Evolutionary conservation across 2,329 filamentous ascomycete species (phyloP).

Genomic region (Phialophora macrospora): DNA sequence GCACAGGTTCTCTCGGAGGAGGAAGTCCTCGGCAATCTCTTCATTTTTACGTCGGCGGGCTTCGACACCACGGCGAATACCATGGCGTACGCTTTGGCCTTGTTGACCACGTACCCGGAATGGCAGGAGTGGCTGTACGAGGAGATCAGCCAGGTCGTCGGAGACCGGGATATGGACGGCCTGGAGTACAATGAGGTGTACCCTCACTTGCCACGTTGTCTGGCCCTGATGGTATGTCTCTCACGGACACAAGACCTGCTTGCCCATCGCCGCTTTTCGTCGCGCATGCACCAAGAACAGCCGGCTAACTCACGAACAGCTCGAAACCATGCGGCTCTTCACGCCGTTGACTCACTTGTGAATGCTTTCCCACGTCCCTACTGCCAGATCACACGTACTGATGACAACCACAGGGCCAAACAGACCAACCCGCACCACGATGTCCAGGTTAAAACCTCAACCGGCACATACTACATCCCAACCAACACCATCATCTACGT

Average conservation of each 20-base stretch:
- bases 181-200: slow-evolving; percentile 53
- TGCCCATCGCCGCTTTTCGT: too few relatives aligned
- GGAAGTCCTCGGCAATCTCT: slow-evolving; percentile 37
- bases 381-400: not conserved
- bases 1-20: slow-evolving; percentile 28
- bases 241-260: not conserved
- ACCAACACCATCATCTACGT: slow-evolving; percentile 46
- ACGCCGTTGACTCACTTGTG: slow-evolving; percentile 47
- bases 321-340: slow-evolving; percentile 53
- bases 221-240: slow-evolving; percentile 55
- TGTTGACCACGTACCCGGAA: slow-evolving; percentile 54
- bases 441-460: slow-evolving; percentile 42
- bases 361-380: not conserved
- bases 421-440: slow-evolving; percentile 39
- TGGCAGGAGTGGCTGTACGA: slow-evolving; percentile 60
- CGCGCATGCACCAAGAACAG: not conserved
- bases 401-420: slow-evolving; percentile 39
- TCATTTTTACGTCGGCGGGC: slow-evolving; percentile 37
- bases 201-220: slow-evolving; percentile 50
- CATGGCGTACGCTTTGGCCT: slow-evolving; percentile 55
- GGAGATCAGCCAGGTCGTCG: slow-evolving; percentile 52
- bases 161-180: slow-evolving; percentile 36
- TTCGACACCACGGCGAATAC: slow-evolving; percentile 57
- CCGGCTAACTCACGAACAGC: slow-evolving; percentile 32
- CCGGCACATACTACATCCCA: slow-evolving; percentile 43